These are phyloP conservation scores for Phytophthora pisi DNA, from an alignment of 352 stramenopile species.

Conservation along the genomic window DNA sequence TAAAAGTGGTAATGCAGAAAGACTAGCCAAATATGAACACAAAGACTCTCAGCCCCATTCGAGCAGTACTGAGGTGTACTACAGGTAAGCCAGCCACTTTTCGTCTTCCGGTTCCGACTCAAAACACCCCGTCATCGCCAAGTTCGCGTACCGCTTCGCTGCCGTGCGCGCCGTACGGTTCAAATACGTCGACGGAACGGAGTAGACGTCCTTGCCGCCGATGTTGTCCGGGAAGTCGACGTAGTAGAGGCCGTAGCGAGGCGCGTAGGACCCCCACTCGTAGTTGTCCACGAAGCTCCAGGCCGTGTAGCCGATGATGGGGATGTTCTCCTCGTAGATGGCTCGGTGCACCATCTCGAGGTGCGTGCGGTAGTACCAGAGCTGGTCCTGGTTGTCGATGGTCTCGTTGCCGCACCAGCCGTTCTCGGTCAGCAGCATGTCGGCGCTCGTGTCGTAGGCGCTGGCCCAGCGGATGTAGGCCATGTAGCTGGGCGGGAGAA, in stretches of 20 bases:
- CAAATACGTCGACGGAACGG: slow-evolving; percentile 31
- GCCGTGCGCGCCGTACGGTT: slow-evolving; percentile 48
- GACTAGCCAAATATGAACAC: no score
- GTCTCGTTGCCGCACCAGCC: slow-evolving; percentile 66
- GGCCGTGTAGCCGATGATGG: slow-evolving; percentile 89
- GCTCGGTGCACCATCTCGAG: slow-evolving; percentile 59
- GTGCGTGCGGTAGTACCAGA: slow-evolving; percentile 62
- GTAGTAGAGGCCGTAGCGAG: slow-evolving; percentile 66
- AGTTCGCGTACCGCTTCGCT: slow-evolving; percentile 41
- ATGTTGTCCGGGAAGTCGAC: slow-evolving; percentile 61
- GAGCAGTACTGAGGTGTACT: background rate
- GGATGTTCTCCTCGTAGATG: slow-evolving; percentile 54
- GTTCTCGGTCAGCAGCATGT: slow-evolving; percentile 70
- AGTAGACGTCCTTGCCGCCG: slow-evolving; percentile 29
- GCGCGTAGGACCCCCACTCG: slow-evolving; percentile 41
- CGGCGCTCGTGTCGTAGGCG: slow-evolving; percentile 38
- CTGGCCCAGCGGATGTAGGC: slow-evolving; percentile 55
- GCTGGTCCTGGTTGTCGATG: slow-evolving; percentile 61
- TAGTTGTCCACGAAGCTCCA: slow-evolving; percentile 68
- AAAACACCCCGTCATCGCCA: slow-evolving; percentile 32
- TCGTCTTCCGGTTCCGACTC: slow-evolving; percentile 32
- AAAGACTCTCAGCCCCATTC: no score
- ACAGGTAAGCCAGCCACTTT: slow-evolving; percentile 32
- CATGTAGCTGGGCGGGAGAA: slow-evolving; percentile 55
- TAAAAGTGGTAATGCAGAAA: no score